Base-by-base conservation (phyloP, 2,329 filamentous ascomycete species). In the Penicillium decumbens region DNA sequence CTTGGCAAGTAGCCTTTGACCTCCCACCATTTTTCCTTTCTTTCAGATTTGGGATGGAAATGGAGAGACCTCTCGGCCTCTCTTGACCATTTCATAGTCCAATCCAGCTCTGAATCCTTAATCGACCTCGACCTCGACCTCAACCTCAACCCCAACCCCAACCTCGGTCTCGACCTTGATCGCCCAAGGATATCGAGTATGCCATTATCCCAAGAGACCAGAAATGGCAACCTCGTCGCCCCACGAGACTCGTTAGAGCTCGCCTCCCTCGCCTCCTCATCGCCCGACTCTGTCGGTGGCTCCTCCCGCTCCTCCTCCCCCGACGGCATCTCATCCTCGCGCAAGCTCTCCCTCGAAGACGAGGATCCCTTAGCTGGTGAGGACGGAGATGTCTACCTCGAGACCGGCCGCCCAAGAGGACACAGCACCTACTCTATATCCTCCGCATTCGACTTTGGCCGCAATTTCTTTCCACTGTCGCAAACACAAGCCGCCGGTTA, bases 391-490 rank as follows among this genome's bases (percentile, higher is more conserved):
- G 76, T 78, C 37, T 78, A 77, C 53, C 51, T 62, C 23, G 60
- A 67, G 81, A 83, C 66, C 45, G 68, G 60, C 32, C 45, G 81
- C 75, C 27, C 63, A 63, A 71, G 66, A 62, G 77, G 67, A 63
- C 73, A 70, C 50, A 86, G 92, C 55, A 87, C 89, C 15, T 95
- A 92, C 72, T 96, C 91, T 9, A 82, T 95, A 41, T 89, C 88
- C 9, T 97, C 92, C 5, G 89, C 88, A 46, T 98, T 98, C 71
- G 92, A 97, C 73, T 96, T 96, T 68, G 85, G 88, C n/a, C 83
- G 87, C 49, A 95, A 90, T 61, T 79, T 98, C 39, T 97, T 96
- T 64, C 93, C 93, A 0, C 77, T 98, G 42, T 93, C 89, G 44
- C 90, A 91, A 41, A 92, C 89, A 1, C 77, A 86, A 3, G 82